A percentile compares a stretch with the other conserved stretches of the same genome.
Conservation (phyloP, 495 filamentous ascomycete genomes). For the Bathelium albidoporum region DNA sequence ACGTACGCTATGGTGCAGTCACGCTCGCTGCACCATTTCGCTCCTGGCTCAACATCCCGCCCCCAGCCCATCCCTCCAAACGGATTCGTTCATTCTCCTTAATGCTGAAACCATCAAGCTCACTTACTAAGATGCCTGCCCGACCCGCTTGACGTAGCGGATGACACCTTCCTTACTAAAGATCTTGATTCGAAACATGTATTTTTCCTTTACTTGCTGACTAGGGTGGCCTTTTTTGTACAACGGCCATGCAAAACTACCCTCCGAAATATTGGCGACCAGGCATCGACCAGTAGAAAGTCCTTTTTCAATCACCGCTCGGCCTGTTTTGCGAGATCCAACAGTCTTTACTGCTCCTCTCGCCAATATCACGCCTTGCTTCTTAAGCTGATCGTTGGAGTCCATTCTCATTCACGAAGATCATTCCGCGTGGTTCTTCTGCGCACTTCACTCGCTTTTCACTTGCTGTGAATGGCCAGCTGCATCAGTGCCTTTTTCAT, state of each 20-base stretch:
- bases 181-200: background rate
- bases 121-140: conserved; percentile 7
- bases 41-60: background rate
- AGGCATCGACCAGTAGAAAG: background rate
- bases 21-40: background rate
- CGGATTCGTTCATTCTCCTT: background rate
- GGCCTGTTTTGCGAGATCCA: background rate
- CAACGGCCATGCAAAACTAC: conserved; percentile 20
- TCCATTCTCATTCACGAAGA: background rate
- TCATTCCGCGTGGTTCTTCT: background rate
- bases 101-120: conserved; percentile 1
- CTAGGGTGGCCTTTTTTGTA: conserved; percentile 11
- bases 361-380: background rate
- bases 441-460: conserved; percentile 4
- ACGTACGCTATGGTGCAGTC: background rate
- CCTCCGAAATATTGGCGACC: background rate
- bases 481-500: conserved; percentile 8
- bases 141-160: conserved; percentile 18
- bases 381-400: background rate
- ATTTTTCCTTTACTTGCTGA: background rate
- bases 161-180: conserved; percentile 22
- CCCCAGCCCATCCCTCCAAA: background rate
- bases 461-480: conserved; percentile 3
- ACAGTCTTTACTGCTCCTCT: background rate
- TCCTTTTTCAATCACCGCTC: background rate